Percentiles rank a stretch among this genome's conserved stretches.
Evolutionary conservation across 73 alveolate genomes (phyloP).

Genomic region (Symbiodinium pilosum): DNA sequence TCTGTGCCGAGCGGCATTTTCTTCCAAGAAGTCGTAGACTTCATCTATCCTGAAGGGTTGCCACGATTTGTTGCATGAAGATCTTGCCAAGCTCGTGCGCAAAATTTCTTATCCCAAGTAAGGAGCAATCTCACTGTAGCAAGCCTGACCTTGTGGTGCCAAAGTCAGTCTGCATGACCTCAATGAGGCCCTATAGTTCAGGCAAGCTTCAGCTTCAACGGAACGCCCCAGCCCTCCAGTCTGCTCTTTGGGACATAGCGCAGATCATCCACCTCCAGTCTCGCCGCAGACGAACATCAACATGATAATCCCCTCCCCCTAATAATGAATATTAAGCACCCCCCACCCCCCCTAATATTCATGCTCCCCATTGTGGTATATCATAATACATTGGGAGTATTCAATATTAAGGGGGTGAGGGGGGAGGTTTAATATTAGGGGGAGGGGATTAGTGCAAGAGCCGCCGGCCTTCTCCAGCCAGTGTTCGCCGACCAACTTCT

Average conservation of each 20-base stretch:
- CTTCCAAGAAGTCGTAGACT: constrained; percentile 73
- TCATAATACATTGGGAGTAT: not conserved
- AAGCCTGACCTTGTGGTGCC: too few relatives aligned
- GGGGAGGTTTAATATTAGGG: not conserved
- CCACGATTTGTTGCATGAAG: too few relatives aligned
- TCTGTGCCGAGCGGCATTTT: constrained; percentile 27
- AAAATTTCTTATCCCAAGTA: too few relatives aligned
- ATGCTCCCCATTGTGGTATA: not conserved
- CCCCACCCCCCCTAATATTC: too few relatives aligned
- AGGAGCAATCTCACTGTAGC: too few relatives aligned
- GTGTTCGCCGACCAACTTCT: constrained; percentile 86
- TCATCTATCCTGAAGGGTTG: constrained; percentile 51
- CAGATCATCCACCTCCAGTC: constrained; percentile 47
- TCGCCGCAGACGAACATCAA: not conserved
- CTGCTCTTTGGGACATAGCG: constrained; percentile 58
- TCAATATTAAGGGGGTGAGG: not conserved
- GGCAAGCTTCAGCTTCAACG: constrained; percentile 66
- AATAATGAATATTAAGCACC: too few relatives aligned
- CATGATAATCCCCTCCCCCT: too few relatives aligned
- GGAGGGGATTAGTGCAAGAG: not conserved
- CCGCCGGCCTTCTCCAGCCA: constrained; percentile 68
- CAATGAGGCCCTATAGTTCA: too few relatives aligned
- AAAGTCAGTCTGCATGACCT: too few relatives aligned
- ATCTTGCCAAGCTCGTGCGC: too few relatives aligned
- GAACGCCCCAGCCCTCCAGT: constrained; percentile 78